Evolutionary conservation across 2,329 filamentous ascomycete species (phyloP).

Genomic region (Trichoderma lentiforme): DNA sequence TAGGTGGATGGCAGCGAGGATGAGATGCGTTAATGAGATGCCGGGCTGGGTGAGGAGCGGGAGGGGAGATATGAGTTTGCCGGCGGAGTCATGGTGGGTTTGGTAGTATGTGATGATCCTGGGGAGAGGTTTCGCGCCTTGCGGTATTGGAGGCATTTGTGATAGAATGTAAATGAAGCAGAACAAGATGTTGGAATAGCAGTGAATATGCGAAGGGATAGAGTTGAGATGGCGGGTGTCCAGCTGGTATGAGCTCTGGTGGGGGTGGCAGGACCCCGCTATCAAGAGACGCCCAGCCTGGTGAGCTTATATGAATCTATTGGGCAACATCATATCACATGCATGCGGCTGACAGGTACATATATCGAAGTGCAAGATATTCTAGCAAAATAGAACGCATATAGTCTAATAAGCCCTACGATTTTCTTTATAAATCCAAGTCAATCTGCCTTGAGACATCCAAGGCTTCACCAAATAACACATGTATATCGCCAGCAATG

Average conservation of each 20-base stretch:
- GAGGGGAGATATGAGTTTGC: constrained; percentile 50
- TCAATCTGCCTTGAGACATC: neutral
- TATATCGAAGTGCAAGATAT: neutral
- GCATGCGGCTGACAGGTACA: neutral
- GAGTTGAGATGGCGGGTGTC: neutral
- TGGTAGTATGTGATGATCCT: constrained; percentile 54
- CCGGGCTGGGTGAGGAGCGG: constrained; percentile 47
- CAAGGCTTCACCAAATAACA: neutral
- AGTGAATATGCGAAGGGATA: neutral
- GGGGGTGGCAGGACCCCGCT: constrained; percentile 9
- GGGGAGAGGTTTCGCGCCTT: constrained; percentile 34
- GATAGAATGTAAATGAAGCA: neutral
- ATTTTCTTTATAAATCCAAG: neutral
- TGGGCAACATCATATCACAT: neutral
- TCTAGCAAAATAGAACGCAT: neutral
- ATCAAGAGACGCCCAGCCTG: neutral
- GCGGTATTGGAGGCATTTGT: constrained; percentile 34
- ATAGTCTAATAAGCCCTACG: neutral
- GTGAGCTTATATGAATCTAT: neutral
- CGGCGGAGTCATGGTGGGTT: constrained; percentile 47
- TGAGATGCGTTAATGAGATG: constrained; percentile 69
- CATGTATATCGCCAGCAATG: neutral
- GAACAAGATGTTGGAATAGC: neutral
- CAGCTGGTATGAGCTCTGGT: neutral
- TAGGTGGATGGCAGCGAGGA: constrained; percentile 82